Base-by-base conservation (phyloP, 192 early-diverging fungal species). In the Lunasporangiospora selenospora region DNA sequence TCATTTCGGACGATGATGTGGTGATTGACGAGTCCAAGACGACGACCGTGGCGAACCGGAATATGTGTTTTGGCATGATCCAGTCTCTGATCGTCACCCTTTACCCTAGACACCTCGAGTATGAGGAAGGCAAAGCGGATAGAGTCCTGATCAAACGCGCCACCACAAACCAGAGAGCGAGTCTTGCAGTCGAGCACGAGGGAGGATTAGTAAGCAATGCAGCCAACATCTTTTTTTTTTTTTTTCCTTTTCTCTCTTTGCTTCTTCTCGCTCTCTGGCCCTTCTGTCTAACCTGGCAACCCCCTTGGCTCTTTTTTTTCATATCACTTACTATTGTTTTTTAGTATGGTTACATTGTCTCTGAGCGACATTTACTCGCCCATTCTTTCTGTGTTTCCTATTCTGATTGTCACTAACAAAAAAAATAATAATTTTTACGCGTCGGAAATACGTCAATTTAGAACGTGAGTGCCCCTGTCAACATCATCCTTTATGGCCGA, bases 41-140 rank as follows among this genome's bases (percentile, higher is more conserved):
- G 2, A 77, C 69, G 8, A 58, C 69, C 13, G 48, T 73, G 23
- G 60, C 59, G 3, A 73, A 77, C 24, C 58, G 67, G 58, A 60
- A 77, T 41, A 58, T 77, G 36, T 77, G 76, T 36, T 77, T 69
- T 54, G 76, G 76, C 0, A 71, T 71, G 76, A 77, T 77, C 31
- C 41, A 67, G 26, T 60, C 61, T 4, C 27, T 65, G 19, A 53
- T 71, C 13, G 57, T 77, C 18, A 65, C 67, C 7, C 53, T 77
- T 26, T 70, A 77, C 27, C 76, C 76, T 26, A 65, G 76, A 13
- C 67, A 64, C 40, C 59, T 63, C 33, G 53, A 63, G 16, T 60
- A 52, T 34, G 51, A 63, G 2, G 62, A 70, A 43, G 76, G 66
- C 21, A 65, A 71, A 29, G 48, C 62, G 8, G 67, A 61, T 19